These are phyloP conservation scores for Chenopodium album DNA, from an alignment of 148 eudicot species.

Conservation along the genomic window DNA sequence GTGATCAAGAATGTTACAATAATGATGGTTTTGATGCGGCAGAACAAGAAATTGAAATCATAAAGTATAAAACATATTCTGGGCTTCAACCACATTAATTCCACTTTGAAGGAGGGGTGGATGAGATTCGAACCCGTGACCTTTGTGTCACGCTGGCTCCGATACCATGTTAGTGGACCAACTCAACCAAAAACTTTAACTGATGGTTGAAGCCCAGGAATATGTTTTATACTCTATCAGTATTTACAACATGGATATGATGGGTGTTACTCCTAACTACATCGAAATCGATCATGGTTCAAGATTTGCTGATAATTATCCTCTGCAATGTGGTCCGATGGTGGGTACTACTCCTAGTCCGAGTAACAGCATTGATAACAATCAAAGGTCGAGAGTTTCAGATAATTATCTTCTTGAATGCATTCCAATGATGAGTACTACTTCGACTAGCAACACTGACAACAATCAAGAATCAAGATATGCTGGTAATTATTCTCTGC, in stretches of 20 bases:
- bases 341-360: background rate
- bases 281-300: background rate
- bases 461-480: slow-evolving; percentile 16
- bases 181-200: no score
- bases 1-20: background rate
- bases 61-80: no score
- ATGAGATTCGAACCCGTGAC: no score
- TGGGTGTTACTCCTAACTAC: background rate
- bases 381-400: background rate
- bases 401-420: background rate
- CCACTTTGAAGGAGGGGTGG: no score
- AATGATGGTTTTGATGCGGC: background rate
- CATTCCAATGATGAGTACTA: background rate
- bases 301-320: background rate
- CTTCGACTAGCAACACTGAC: no score
- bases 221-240: no score
- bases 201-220: no score
- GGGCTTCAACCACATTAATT: no score
- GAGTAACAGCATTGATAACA: no score
- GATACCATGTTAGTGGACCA: no score
- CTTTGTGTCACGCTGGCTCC: no score
- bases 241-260: slow-evolving; percentile 10
- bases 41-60: no score
- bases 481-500: background rate
- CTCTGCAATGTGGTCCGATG: background rate